phyloP scores from a whole-genome alignment of 768 basidiomycete species.

The Suillus alpinus region DNA sequence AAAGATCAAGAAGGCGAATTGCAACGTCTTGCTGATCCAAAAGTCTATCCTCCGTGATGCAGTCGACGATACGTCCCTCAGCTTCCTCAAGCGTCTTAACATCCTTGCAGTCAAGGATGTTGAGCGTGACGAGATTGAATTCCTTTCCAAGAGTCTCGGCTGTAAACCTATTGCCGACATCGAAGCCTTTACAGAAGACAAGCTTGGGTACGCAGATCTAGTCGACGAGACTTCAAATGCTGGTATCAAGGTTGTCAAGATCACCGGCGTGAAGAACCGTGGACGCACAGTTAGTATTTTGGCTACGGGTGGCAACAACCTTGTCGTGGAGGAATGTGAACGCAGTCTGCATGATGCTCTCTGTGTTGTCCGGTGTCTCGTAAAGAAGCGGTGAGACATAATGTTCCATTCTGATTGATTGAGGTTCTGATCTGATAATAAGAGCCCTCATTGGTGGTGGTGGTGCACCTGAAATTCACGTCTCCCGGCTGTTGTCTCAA shows the following conservation, averaged over 20 bases:
- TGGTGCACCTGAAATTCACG: constrained; percentile 97
- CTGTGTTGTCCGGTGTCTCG: constrained; percentile 97
- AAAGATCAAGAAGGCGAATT: constrained; percentile 99
- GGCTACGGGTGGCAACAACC: constrained; percentile 87
- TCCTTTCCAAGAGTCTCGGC: constrained; percentile 90
- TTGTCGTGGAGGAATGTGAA: constrained; percentile 96
- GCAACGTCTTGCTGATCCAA: constrained; percentile 98
- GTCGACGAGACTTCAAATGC: constrained; percentile 84
- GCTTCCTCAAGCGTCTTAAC: constrained; percentile 94
- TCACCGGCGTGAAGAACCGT: constrained; percentile 92
- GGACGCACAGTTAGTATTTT: constrained; percentile 95
- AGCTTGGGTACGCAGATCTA: constrained; percentile 93
- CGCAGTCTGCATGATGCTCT: constrained; percentile 97
- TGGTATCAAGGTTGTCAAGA: constrained; percentile 88
- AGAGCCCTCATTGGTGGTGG: constrained; percentile 95
- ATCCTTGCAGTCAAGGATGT: constrained; percentile 97
- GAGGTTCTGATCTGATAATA: constrained; percentile 5
- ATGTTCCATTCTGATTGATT: not conserved
- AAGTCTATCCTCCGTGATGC: constrained; percentile 99
- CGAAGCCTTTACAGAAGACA: constrained; percentile 96
- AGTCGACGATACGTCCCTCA: constrained; percentile 96
- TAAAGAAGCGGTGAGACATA: constrained; percentile 85
- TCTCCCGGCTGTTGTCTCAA: constrained; percentile 87
- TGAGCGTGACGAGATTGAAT: constrained; percentile 98
- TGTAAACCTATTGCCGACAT: constrained; percentile 97